Evolutionary conservation across 129 eudicot genomes (phyloP).

Genomic region (Lactuca saligna): DNA sequence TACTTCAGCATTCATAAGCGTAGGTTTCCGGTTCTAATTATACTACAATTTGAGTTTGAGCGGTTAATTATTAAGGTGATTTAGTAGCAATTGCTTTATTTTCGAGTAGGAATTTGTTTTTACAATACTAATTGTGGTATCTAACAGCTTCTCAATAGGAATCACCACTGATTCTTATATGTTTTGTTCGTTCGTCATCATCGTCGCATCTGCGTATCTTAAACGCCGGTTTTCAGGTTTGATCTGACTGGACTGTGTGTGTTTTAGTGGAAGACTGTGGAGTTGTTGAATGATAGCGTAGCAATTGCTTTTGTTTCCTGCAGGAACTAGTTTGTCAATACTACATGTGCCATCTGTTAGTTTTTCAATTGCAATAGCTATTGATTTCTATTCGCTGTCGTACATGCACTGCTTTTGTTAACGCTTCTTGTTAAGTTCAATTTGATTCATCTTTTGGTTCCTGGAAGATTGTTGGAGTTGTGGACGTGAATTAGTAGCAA

Average conservation of each 20-base stretch:
- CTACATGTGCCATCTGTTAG: neutral
- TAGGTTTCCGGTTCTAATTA: slow-evolving; percentile 12
- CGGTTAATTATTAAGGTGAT: neutral
- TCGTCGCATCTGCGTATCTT: slow-evolving; percentile 11
- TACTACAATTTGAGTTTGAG: neutral
- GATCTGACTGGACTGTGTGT: slow-evolving; percentile 4
- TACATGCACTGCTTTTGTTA: neutral
- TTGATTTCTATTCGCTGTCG: neutral
- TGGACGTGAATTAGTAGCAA: too few relatives aligned
- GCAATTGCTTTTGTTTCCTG: neutral
- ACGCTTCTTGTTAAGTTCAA: neutral
- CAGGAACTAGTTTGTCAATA: neutral
- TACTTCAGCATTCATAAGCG: slow-evolving; percentile 13
- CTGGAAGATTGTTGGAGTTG: too few relatives aligned
- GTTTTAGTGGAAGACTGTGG: neutral
- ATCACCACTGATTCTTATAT: neutral
- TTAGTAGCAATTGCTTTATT: neutral
- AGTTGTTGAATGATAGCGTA: neutral
- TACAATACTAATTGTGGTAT: neutral
- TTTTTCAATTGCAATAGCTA: neutral
- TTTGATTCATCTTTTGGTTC: neutral
- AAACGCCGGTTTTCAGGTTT: slow-evolving; percentile 20
- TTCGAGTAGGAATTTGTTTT: neutral
- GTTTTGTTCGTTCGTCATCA: slow-evolving; percentile 3
- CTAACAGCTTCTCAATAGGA: neutral